phyloP scores from a whole-genome alignment of 2,329 filamentous ascomycete species.

The Reticulascus tulasneorum region DNA sequence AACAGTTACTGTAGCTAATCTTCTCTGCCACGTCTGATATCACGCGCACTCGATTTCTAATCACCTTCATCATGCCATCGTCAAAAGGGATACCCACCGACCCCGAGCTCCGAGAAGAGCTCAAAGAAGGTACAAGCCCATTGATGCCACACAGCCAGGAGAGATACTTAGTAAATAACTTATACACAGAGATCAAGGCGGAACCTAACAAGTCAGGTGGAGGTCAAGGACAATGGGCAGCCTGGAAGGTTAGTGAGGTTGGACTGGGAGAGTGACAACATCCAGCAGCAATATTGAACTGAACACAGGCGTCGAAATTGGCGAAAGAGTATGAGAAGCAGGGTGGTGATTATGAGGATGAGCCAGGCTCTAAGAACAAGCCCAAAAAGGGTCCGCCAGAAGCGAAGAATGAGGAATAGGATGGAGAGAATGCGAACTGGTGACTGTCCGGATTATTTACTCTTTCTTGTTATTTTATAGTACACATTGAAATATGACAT shows the following conservation, averaged over 20 bases:
- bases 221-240: slow-evolving; percentile 26
- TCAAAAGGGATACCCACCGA: slow-evolving; percentile 37
- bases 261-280: rapidly evolving
- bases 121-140: slow-evolving; percentile 29
- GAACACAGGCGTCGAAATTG: slow-evolving; percentile 27
- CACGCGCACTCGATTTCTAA: no score
- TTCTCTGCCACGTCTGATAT: no score
- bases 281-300: rapidly evolving
- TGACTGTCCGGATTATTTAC: not conserved
- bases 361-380: slow-evolving; percentile 35
- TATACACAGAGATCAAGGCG: slow-evolving; percentile 33
- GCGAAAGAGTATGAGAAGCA: slow-evolving; percentile 39
- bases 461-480: no score
- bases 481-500: no score
- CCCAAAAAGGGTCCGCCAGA: slow-evolving; percentile 22
- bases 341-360: slow-evolving; percentile 36
- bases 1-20: no score
- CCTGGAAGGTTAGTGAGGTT: slow-evolving; percentile 11
- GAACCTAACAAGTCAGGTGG: slow-evolving; percentile 37
- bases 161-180: no score
- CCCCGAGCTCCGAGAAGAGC: slow-evolving; percentile 31
- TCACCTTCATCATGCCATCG: slow-evolving; percentile 32
- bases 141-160: no score
- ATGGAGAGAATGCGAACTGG: no score
- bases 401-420: slow-evolving; percentile 21